Evolutionary conservation across 106 monocot species (phyloP), one percentile per base, ranked within the genome.

Genomic region (Dioscorea dumetorum): DNA sequence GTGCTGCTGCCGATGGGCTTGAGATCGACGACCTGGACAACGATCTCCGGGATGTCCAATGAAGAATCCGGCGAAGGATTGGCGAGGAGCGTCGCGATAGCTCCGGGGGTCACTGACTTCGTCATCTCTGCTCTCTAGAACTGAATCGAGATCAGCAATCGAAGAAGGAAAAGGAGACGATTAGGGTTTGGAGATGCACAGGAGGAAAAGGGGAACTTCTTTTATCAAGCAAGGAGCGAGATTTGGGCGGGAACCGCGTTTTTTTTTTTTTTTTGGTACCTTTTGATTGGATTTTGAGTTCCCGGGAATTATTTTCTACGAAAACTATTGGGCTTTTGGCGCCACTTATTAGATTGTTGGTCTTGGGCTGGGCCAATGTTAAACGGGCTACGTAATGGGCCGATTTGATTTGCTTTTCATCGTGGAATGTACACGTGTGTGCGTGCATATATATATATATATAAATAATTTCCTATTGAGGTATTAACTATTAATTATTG

Each of bases 1-100:
- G 73, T 73, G 87, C 88, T 91, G 81, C 20, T 81, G 65, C 99
- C 99, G 48, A 93, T 76, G 59, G 99, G 93, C 77, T 82, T 99
- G 52, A 93, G 87, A 79, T 99, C 90, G 48, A 99, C 83, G 74
- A 93, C 93, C 74, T 99, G 93, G 22, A 99, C 82, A 57, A 97
- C 70, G 70, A 87, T 76, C 82, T 82, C 82, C 22, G 88, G 84
- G 21, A 82, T 60, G 24, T 78, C 89, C 13, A 78, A 74, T 6
- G 73, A 10, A 8, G 82, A 76, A 53, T 73, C 79, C 3, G 93
- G 87, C 10, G 82, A 85, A 0, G 93, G 90, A 75, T 93, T 90
- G 5, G 77, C 57, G 6, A 90, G 81, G n/a, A 97, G 18, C 35
- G 14, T 63, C 13, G 87, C 51, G 63, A 99, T 79, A 4, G 81